Evolutionary conservation across 345 rosid genomes (phyloP).

Genomic region (Zanthoxylum bungeanum): DNA sequence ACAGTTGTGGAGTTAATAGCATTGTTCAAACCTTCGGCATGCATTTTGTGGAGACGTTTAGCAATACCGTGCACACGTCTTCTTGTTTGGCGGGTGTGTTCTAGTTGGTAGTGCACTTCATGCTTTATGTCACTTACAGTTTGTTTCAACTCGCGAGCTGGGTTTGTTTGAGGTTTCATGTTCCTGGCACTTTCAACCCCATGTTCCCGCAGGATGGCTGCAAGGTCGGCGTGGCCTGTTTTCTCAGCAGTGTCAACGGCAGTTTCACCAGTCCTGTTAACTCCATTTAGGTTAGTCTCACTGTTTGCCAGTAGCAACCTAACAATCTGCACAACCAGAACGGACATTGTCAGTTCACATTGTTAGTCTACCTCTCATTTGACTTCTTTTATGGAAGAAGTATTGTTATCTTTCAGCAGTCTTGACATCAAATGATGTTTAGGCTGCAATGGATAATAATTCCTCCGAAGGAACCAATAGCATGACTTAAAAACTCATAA

Average conservation of each 20-base stretch:
- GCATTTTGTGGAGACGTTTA: conserved; percentile 84
- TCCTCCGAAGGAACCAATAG: not conserved
- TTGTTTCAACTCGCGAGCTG: conserved; percentile 80
- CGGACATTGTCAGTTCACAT: not conserved
- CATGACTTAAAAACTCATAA: not conserved
- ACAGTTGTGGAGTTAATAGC: conserved; percentile 94
- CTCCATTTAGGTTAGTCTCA: conserved; percentile 45
- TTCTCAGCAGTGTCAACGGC: conserved; percentile 90
- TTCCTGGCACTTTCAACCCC: conserved; percentile 71
- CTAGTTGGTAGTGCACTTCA: conserved; percentile 86
- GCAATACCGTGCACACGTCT: conserved; percentile 86
- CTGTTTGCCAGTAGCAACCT: conserved; percentile 48
- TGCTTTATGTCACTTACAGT: conserved; percentile 96
- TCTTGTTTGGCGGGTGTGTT: conserved; percentile 85
- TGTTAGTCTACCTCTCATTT: conserved; percentile 9
- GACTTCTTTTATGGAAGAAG: not conserved
- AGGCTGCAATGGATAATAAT: not conserved
- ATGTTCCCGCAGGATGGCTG: conserved; percentile 46
- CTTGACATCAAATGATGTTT: not conserved
- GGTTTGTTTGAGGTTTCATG: conserved; percentile 50
- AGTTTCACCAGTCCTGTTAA: conserved; percentile 71
- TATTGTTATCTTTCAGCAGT: not conserved
- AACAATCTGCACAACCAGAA: conserved; percentile 54
- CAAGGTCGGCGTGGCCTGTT: conserved; percentile 50
- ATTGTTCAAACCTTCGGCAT: conserved; percentile 83